Evolutionary conservation across 306 rosid genomes (phyloP).

Genomic region (Carpinus viminea): DNA sequence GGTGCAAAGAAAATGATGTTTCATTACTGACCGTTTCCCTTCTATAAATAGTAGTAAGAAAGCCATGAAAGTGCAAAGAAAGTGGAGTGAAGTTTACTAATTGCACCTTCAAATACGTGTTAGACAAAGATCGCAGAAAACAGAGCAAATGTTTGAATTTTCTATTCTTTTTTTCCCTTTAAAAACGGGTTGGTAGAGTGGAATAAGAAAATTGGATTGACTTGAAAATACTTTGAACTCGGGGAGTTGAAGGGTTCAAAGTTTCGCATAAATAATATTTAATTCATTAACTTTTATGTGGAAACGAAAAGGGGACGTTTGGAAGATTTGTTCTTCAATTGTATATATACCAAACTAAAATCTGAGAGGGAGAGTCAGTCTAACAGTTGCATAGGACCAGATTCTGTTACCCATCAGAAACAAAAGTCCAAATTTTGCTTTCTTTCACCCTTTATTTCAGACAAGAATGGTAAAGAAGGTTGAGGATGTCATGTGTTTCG

Average conservation of each 20-base stretch:
- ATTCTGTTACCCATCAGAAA: too few species aligned
- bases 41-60: slow-evolving; percentile 37
- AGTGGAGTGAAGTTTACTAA: neutral
- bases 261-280: neutral
- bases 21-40: neutral
- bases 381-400: neutral
- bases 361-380: neutral
- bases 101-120: slow-evolving; percentile 32
- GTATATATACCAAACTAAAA: neutral
- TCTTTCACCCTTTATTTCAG: neutral
- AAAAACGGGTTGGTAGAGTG: slow-evolving; percentile 35
- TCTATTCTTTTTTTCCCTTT: neutral
- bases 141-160: slow-evolving; percentile 14
- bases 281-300: neutral
- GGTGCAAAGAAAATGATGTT: slow-evolving; percentile 4
- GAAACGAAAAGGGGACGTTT: slow-evolving; percentile 4
- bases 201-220: slow-evolving; percentile 13
- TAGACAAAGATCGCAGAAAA: slow-evolving; percentile 29
- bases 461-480: neutral
- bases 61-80: slow-evolving; percentile 19
- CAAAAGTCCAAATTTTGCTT: neutral
- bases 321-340: neutral
- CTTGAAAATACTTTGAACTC: slow-evolving; percentile 25
- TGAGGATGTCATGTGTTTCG: neutral
- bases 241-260: slow-evolving; percentile 42